Percentiles rank a stretch among this genome's conserved stretches.
Conservation (phyloP, 225 moss, liverwort and hornwort species). For the Straminergon stramineum region DNA sequence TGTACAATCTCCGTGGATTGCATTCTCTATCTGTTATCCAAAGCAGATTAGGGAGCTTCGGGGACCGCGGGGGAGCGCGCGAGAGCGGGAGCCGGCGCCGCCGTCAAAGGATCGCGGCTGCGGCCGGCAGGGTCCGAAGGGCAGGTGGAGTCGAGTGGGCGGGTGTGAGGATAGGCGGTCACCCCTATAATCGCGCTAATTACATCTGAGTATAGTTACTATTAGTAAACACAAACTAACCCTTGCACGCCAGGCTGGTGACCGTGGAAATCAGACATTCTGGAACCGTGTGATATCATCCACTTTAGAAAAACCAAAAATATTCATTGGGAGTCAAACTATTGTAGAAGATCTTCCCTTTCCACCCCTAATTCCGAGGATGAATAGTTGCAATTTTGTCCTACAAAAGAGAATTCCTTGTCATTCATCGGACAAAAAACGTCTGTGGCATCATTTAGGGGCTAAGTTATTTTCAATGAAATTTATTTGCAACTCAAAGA, state of each 20-base stretch:
- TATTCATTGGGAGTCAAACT: too few species aligned
- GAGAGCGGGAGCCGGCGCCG: neutral
- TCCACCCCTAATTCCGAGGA: too few species aligned
- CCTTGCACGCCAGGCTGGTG: too few species aligned
- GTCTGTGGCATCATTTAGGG: too few species aligned
- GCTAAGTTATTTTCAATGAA: neutral
- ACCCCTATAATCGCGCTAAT: neutral
- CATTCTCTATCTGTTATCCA: conserved; percentile 17
- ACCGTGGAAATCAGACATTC: too few species aligned
- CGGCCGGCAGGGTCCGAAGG: neutral
- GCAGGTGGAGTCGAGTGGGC: neutral
- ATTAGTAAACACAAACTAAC: neutral
- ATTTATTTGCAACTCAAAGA: neutral
- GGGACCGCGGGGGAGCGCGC: neutral
- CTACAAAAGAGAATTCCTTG: too few species aligned
- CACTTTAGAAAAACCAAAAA: too few species aligned
- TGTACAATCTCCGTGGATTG: neutral
- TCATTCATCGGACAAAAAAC: too few species aligned
- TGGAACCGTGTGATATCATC: too few species aligned
- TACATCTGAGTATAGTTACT: neutral
- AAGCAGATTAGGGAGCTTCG: neutral
- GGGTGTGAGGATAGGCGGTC: too few species aligned
- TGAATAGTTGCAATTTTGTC: too few species aligned
- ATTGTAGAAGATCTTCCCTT: too few species aligned
- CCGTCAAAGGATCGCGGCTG: neutral